Conservation (phyloP, 768 basidiomycete genomes). For the Lentinus tigrinus region DNA sequence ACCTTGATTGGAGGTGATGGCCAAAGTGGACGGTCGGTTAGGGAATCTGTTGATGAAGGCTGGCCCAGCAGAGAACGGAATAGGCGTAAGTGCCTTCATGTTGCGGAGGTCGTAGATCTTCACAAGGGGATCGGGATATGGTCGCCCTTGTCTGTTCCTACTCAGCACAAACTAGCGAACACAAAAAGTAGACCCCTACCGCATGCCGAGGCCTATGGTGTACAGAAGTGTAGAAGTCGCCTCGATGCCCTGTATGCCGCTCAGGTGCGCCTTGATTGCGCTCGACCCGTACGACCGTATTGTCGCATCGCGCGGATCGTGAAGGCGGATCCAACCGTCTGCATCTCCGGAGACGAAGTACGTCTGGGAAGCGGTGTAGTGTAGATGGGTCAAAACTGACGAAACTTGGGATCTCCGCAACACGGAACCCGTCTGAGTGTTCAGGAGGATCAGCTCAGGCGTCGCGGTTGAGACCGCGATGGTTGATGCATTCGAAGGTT, state of each 20-base stretch:
- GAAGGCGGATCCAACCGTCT: slow-evolving; percentile 72
- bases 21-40: slow-evolving; percentile 68
- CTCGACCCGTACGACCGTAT: slow-evolving; percentile 40
- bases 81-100: slow-evolving; percentile 77
- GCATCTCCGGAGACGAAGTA: slow-evolving; percentile 64
- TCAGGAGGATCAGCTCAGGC: slow-evolving; percentile 68
- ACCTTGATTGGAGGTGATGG: slow-evolving; percentile 77
- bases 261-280: slow-evolving; percentile 70
- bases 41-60: slow-evolving; percentile 83
- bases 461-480: slow-evolving; percentile 59
- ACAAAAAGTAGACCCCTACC: slow-evolving; percentile 41
- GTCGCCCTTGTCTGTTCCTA: slow-evolving; percentile 72
- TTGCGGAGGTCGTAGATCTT: slow-evolving; percentile 90
- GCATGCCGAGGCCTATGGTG: slow-evolving; percentile 84
- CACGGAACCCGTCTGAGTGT: slow-evolving; percentile 67
- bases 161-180: neutral
- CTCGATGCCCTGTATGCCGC: slow-evolving; percentile 81
- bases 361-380: slow-evolving; percentile 53
- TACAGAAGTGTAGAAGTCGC: slow-evolving; percentile 77
- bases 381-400: slow-evolving; percentile 64
- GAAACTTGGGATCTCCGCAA: slow-evolving; percentile 56
- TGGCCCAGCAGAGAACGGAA: slow-evolving; percentile 85
- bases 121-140: slow-evolving; percentile 87
- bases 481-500: slow-evolving; percentile 46
- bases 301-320: slow-evolving; percentile 65